Evolutionary conservation across 2,329 filamentous ascomycete genomes (phyloP).

Genomic region (Cladosporium phlei): DNA sequence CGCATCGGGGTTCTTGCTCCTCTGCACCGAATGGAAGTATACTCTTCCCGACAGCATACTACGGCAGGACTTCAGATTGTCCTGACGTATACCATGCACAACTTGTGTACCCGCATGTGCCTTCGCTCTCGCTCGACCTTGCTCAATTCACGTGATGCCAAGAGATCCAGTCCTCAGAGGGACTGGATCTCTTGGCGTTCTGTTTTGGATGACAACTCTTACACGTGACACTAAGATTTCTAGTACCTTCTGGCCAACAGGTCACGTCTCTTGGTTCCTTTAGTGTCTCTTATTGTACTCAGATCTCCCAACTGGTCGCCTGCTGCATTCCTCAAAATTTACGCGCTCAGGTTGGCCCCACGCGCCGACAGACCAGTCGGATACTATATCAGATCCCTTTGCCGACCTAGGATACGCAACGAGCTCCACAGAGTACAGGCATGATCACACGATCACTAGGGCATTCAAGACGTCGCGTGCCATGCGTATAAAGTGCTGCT

Average conservation of each 20-base stretch:
- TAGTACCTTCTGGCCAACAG: not conserved
- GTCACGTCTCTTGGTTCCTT: not conserved
- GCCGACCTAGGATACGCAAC: no score
- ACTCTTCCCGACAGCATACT: not conserved
- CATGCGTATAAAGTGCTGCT: no score
- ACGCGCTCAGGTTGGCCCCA: no score
- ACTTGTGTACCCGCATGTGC: not conserved
- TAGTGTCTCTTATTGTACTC: no score
- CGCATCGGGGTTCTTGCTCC: not conserved
- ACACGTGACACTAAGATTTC: not conserved
- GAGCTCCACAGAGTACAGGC: no score
- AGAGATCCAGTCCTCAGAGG: not conserved
- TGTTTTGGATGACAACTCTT: not conserved
- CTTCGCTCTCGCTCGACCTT: not conserved
- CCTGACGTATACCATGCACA: not conserved
- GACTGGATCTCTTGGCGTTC: not conserved
- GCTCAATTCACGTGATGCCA: not conserved
- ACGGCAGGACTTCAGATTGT: not conserved
- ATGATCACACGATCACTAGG: no score
- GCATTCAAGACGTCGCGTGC: no score
- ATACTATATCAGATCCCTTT: no score
- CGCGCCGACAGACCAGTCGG: no score
- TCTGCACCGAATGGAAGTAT: not conserved
- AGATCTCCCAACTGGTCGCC: no score
- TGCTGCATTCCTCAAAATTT: no score